These are phyloP conservation scores for Aspergillus fructus DNA, from an alignment of 2,329 filamentous ascomycete species.

Conservation along the genomic window DNA sequence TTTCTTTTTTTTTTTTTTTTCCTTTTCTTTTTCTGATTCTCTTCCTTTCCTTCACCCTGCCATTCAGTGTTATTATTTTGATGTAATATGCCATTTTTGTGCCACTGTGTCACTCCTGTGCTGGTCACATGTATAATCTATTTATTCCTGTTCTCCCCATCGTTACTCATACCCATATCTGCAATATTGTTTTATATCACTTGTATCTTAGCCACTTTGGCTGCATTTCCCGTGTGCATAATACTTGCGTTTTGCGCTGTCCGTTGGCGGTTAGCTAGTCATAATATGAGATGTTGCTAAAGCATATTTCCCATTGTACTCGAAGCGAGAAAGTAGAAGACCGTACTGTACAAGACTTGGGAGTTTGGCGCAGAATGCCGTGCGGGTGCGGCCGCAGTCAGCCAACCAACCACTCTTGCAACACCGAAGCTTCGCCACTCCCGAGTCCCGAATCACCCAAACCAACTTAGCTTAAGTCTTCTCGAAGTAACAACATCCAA, in stretches of 20 bases:
- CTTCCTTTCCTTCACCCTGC: conserved; percentile 32
- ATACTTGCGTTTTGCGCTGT: conserved; percentile 16
- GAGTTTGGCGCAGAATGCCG: too few relatives aligned
- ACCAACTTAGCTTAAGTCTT: background rate
- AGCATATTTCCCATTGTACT: background rate
- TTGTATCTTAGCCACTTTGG: conserved; percentile 15
- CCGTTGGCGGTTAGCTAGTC: conserved; percentile 20
- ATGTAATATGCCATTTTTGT: conserved; percentile 32
- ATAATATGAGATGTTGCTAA: conserved; percentile 17
- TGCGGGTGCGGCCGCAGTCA: background rate
- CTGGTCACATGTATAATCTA: conserved; percentile 45
- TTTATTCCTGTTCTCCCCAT: conserved; percentile 24
- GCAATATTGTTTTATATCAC: conserved; percentile 26
- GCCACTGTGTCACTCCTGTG: conserved; percentile 29
- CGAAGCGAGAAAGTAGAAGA: too few relatives aligned
- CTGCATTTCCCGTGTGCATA: conserved; percentile 19
- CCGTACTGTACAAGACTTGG: too few relatives aligned
- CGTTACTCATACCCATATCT: conserved; percentile 36
- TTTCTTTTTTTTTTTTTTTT: conserved; percentile 13
- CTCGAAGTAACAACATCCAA: background rate
- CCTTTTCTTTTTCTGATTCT: conserved; percentile 8
- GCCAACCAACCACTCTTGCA: background rate
- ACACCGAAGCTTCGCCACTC: too few relatives aligned
- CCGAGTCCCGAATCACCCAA: too few relatives aligned
- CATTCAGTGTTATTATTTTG: conserved; percentile 26